Evolutionary conservation across 495 filamentous ascomycete species (phyloP).

Genomic region (Alectoria sarmentosa): DNA sequence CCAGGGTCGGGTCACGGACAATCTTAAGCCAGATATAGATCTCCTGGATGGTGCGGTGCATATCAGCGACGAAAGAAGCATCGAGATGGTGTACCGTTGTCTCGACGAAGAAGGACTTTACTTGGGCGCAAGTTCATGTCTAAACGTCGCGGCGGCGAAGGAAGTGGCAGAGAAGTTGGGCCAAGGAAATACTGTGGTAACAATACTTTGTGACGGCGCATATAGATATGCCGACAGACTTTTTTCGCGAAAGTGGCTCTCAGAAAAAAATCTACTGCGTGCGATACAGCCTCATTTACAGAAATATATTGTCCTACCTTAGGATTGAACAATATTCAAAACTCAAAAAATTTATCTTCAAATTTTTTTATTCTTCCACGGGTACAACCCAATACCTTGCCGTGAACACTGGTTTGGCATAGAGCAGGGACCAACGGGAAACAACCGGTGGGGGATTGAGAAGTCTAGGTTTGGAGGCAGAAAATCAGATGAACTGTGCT

Average conservation of each 20-base stretch:
- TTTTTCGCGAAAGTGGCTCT: conserved; percentile 84
- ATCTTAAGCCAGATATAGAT: conserved; percentile 76
- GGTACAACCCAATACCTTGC: background rate
- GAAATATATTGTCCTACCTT: conserved; percentile 90
- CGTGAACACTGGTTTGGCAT: background rate
- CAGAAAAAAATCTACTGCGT: conserved; percentile 69
- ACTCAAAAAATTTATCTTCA: background rate
- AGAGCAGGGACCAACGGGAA: background rate
- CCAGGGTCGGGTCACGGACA: conserved; percentile 93
- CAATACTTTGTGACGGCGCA: conserved; percentile 88
- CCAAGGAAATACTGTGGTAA: conserved; percentile 85
- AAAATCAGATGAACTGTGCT: background rate
- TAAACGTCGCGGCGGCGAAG: conserved; percentile 94
- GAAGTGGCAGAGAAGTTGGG: conserved; percentile 89
- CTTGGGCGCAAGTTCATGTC: conserved; percentile 82
- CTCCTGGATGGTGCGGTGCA: conserved; percentile 80
- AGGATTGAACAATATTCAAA: conserved; percentile 17
- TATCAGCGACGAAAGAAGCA: conserved; percentile 86
- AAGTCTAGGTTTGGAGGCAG: too few relatives aligned
- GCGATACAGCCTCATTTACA: conserved; percentile 81
- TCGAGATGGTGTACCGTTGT: conserved; percentile 97
- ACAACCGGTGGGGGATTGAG: too few relatives aligned
- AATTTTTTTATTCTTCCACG: background rate
- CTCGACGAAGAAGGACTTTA: conserved; percentile 96
- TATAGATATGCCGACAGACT: conserved; percentile 93